Base-by-base conservation (phyloP, 139 green algal genomes). In the Chlamydomonas sp. region DNA sequence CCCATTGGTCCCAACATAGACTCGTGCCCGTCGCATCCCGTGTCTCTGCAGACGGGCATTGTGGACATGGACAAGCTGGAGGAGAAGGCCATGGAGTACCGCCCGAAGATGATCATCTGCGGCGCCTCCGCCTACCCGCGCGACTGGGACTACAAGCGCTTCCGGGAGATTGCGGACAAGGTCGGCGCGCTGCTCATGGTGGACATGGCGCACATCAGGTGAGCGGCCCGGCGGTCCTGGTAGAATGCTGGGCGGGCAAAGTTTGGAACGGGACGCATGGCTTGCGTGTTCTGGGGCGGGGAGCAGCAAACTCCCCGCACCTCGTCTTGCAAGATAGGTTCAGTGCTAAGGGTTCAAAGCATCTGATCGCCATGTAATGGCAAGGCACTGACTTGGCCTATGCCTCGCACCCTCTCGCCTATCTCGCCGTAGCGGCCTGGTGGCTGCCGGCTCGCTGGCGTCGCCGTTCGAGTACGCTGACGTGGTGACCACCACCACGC, bases 151-250 rank as follows among this genome's bases (percentile, higher is more conserved):
- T 93, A 93, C 62, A 49, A 72, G 5, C 94, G 96, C 84, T 99
- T 99, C 95, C 91, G 97, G 12, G 81, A 91, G n/a, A 96, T 98
- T 83, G 95, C 95, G 5, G 95, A 99, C 91, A 97, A 97, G 79
- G 90, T 93, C 18, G 92, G 93, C 78, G 93, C 93, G 2, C 90
- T 89, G 59, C 89, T 95, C 49, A 86, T 95, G 91, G 83, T 95
- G 59, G 98, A 99, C 94, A 99, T 99, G 98, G 98, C 98, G 1
- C 98, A 99, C 96, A 99, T 99, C 94, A 97, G 86, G 91, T 93
- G 72, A 62, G 88, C 8, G 9, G 49, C n/a, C 17, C 12, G 72
- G 17, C 10, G 66, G 66, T 10, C 66, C 31, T 49, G 31, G 31
- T 49, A 49, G 31, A 49, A 49, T 49, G 31, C 31, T 49, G 18